Evolutionary conservation across 2,329 filamentous ascomycete genomes (phyloP).

Genomic region (Phyllosticta paracitricarpa): DNA sequence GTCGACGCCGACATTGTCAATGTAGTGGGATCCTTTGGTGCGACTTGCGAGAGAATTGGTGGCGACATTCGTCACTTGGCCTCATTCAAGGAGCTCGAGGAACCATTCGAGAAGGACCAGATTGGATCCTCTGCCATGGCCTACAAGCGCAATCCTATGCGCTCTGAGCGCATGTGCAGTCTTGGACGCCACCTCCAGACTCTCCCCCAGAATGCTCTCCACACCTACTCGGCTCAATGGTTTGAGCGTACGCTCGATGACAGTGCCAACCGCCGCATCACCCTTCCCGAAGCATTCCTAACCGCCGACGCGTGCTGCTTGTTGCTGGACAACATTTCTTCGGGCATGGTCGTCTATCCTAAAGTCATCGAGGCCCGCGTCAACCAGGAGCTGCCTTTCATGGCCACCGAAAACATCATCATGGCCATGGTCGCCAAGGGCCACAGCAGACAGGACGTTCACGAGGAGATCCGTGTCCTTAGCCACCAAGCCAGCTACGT

Average conservation of each 20-base stretch:
- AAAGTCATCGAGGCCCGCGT: constrained; percentile 58
- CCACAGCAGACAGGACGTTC: constrained; percentile 66
- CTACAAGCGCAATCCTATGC: constrained; percentile 55
- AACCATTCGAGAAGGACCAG: constrained; percentile 72
- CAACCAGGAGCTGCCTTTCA: constrained; percentile 74
- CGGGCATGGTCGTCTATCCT: constrained; percentile 66
- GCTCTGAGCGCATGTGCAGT: constrained; percentile 51
- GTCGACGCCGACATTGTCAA: constrained; percentile 75
- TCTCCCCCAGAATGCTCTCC: constrained; percentile 46
- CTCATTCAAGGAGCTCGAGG: constrained; percentile 72
- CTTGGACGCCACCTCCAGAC: constrained; percentile 47
- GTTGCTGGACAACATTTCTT: constrained; percentile 64
- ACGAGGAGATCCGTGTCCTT: constrained; percentile 76
- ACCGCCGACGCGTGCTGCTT: constrained; percentile 50
- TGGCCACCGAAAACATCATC: constrained; percentile 52
- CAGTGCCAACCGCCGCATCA: constrained; percentile 54
- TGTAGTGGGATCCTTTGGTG: constrained; percentile 66
- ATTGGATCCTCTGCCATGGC: constrained; percentile 55
- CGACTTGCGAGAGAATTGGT: constrained; percentile 67
- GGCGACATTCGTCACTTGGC: constrained; percentile 66
- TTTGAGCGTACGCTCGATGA: constrained; percentile 73
- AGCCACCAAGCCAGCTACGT: constrained; percentile 63
- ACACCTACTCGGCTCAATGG: constrained; percentile 65
- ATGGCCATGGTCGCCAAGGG: constrained; percentile 64
- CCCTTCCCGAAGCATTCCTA: constrained; percentile 40